Evolutionary conservation across 176 grass and related monocot species (phyloP).

Genomic region (Otatea glauca): DNA sequence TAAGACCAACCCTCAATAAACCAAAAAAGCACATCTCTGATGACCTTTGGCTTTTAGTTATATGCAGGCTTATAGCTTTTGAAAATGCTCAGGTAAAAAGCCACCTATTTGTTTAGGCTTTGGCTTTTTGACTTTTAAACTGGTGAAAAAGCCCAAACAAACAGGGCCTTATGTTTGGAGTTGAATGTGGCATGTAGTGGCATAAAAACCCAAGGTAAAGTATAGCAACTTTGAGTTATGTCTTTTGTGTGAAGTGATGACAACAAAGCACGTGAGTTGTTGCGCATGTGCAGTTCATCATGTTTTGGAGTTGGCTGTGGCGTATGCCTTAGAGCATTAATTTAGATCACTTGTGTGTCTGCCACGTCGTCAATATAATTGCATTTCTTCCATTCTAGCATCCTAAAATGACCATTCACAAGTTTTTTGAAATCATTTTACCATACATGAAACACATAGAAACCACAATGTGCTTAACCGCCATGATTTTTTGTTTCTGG

Average conservation of each 20-base stretch:
- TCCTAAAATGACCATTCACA: slow-evolving; percentile 27
- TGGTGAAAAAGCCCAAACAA: no score
- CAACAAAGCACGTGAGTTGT: not conserved
- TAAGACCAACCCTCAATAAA: no score
- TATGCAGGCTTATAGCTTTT: no score
- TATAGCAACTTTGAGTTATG: slow-evolving; percentile 29
- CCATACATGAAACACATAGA: slow-evolving; percentile 14
- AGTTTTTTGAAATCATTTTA: slow-evolving; percentile 1
- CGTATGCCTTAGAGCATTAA: slow-evolving; percentile 14
- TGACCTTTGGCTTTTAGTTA: no score
- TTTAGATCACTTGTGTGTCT: slow-evolving; percentile 8
- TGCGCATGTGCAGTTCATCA: slow-evolving; percentile 19
- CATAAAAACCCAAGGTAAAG: slow-evolving; percentile 13
- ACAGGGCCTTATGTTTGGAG: not conserved
- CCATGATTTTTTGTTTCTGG: slow-evolving; percentile 25
- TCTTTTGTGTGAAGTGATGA: slow-evolving; percentile 29
- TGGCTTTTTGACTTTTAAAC: no score
- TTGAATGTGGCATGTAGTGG: slow-evolving; percentile 21
- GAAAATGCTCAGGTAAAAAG: no score
- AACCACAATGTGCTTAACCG: not conserved
- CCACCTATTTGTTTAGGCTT: no score
- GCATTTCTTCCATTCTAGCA: slow-evolving; percentile 19
- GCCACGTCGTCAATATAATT: not conserved
- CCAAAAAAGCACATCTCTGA: no score
- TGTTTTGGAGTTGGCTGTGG: slow-evolving; percentile 3